Percentiles rank a stretch among this genome's conserved stretches.
Conservation (phyloP, 1,139 yeast genomes). For the Ogataea hybrid region DNA sequence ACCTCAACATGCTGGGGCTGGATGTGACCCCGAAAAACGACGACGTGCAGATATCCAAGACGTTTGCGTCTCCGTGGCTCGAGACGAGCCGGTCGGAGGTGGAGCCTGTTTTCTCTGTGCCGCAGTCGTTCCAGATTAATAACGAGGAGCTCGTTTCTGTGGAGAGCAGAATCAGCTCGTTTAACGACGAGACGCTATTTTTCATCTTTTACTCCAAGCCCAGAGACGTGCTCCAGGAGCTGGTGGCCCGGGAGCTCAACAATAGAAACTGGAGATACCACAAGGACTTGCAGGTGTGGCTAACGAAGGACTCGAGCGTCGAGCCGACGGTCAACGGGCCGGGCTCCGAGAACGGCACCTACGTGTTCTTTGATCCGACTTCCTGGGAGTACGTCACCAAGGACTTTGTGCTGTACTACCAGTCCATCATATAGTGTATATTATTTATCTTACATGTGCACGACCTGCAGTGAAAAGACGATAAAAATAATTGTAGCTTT, state of each 20-base stretch:
- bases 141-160: constrained; percentile 39
- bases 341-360: constrained; percentile 92
- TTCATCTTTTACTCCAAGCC: constrained; percentile 94
- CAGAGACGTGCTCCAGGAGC: constrained; percentile 87
- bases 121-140: constrained; percentile 53
- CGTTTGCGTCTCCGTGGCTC: constrained; percentile 92
- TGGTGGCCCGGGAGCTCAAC: constrained; percentile 84
- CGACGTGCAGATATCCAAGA: constrained; percentile 54
- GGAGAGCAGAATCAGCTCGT: constrained; percentile 70
- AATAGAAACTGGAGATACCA: constrained; percentile 97
- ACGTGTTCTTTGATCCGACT: constrained; percentile 93
- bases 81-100: constrained; percentile 89
- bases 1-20: constrained; percentile 70
- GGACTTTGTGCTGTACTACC: constrained; percentile 71
- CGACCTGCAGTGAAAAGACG: background rate
- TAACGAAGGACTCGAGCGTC: constrained; percentile 87
- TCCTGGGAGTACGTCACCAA: constrained; percentile 94
- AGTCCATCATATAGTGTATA: constrained; percentile 36
- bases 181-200: constrained; percentile 90
- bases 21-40: constrained; percentile 45
- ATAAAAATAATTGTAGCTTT: background rate
- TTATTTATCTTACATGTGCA: constrained; percentile 4
- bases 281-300: constrained; percentile 93
- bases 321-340: constrained; percentile 86
- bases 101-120: constrained; percentile 74